Conservation (phyloP, 805 yeast genomes). For the Limtongia smithiae region DNA sequence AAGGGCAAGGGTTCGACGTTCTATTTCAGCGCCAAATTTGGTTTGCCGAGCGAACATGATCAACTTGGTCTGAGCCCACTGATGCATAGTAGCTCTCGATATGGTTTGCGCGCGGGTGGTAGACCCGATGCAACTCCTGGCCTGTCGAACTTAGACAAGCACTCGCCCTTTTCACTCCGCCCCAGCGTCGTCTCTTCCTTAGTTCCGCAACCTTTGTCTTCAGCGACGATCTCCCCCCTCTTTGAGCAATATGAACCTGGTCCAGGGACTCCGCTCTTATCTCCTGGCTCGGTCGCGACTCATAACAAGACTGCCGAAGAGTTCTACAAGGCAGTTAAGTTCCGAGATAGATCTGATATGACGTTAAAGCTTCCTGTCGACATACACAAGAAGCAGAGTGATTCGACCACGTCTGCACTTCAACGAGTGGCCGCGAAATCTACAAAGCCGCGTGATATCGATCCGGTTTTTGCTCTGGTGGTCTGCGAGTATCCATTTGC, state of each 20-base stretch:
- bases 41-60: conserved; percentile 32
- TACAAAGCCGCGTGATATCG: background rate
- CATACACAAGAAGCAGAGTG: background rate
- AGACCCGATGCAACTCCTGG: conserved; percentile 7
- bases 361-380: background rate
- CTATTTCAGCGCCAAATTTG: conserved; percentile 33
- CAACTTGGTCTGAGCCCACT: conserved; percentile 13
- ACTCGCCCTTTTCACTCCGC: conserved; percentile 14
- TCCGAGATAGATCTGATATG: background rate
- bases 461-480: conserved; percentile 15
- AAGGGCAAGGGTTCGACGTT: conserved; percentile 36
- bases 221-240: conserved; percentile 10
- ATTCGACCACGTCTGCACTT: background rate
- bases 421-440: background rate
- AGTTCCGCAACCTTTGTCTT: background rate
- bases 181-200: conserved; percentile 10
- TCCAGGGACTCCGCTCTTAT: too few relatives aligned
- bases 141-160: conserved; percentile 1
- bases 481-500: conserved; percentile 35
- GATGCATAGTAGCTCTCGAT: too few relatives aligned
- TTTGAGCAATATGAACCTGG: background rate
- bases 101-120: background rate
- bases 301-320: background rate
- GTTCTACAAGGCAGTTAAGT: background rate
- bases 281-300: background rate